Evolutionary conservation across 73 alveolate genomes (phyloP), one percentile per base, ranked within the genome.

Genomic region (Paramecium octaurelia): DNA sequence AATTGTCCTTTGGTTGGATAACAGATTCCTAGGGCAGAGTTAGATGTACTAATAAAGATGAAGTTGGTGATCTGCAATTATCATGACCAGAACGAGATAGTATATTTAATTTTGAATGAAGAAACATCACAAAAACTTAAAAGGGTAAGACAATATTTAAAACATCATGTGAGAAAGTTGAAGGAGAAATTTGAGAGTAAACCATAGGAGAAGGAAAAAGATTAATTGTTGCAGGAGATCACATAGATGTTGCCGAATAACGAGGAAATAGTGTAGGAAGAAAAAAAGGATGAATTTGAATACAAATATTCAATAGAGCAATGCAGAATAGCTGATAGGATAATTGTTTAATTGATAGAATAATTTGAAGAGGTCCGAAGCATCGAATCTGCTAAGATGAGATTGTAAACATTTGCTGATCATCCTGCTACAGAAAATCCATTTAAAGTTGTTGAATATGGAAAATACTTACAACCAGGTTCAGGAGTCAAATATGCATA

Each of bases 331-430:
- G 43, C 57, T 1, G 38, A 43, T 16, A 24, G 44, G 21, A 80
- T 80, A 6, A 80, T 80, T 3, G 20, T 42, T 9, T 24, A 80
- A 80, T 31, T 80, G 21, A 23, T 80, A 4, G 91, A 80, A 23
- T n/a, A 80, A 46, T 42, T 80, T 23, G 57, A 80, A 24, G 48
- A 31, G 20, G 57, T 31, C 23, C 2, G 23, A 43, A 46, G 18
- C 3, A 18, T 80, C 0, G 29, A 44, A 2, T 31, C 64, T 48
- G 76, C 76, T 24, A 43, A 80, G 20, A 44, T 14, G 21, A 80
- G 91, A 80, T 80, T 80, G 16, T 31, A 80, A 80, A 44, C 91
- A 24, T 80, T 80, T 43, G 48, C 58, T 27, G 91, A 80, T 43
- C 91, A 80, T 48, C 91, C 91, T 44, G 24, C 46, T 6, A 44